Evolutionary conservation across 2,329 filamentous ascomycete genomes (phyloP), one percentile per base, ranked within the genome.

Genomic region (Aspergillus oerlinghausenensis): DNA sequence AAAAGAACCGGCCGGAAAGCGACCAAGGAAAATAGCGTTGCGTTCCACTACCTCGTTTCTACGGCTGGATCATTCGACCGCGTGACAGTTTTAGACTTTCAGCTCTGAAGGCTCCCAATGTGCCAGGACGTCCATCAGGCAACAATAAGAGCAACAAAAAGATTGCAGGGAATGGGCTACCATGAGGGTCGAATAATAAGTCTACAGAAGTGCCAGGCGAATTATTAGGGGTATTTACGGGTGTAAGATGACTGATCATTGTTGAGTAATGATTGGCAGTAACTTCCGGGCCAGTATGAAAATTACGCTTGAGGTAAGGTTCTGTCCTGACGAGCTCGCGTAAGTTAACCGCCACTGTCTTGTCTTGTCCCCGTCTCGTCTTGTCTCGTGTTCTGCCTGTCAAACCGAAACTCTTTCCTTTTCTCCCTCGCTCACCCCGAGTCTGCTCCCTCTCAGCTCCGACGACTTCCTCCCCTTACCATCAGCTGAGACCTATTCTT

Each of bases 301-400:
- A 64, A 63, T 60, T 65, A 63, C 63, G 62, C 62, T 23, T 51
- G 35, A 35, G 55, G 59, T 63, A 63, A 57, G 58, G 51, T 60
- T 59, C 58, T 55, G 55, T 63, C 55, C 54, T 64, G 58, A 65
- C 62, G 50, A 51, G 40, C 63, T 67, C 63, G 64, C 64, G 63
- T 67, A 67, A 68, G 45, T 65, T 66, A 65, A 64, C 62, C 63
- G 63, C 62, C 58, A 63, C 60, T 45, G 62, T 64, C 60, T 61
- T 49, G 64, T 66, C 61, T 57, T 52, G 61, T 65, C 57, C 55
- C 53, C 57, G 61, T 67, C 60, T 62, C 54, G 62, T 65, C 57
- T 56, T 53, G 62, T 64, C 60, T 60, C 49, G 57, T 57, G 51
- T 57, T 53, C 45, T 51, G 51, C 57, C 50, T 40, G 50, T 58